Conservation (phyloP, 306 rosid genomes). For the Vicia sativa region DNA sequence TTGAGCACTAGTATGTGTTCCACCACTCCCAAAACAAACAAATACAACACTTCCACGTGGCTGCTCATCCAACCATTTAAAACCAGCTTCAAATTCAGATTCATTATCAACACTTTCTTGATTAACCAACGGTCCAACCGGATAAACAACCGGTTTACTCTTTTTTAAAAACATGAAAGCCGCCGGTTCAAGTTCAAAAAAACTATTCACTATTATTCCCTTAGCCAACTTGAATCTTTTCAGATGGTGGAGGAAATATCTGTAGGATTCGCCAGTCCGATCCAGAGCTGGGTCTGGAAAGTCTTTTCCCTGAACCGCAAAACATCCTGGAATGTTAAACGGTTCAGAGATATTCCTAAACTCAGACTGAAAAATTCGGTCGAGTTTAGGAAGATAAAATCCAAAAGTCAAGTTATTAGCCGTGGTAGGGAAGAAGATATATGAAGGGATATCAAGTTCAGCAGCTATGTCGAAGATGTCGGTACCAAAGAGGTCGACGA, state of each 20-base stretch:
- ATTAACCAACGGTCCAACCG: conserved; percentile 54
- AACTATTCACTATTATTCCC: conserved; percentile 62
- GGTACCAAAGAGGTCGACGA: conserved; percentile 65
- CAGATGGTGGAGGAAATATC: conserved; percentile 47
- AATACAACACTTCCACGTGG: conserved; percentile 28
- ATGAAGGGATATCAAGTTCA: conserved; percentile 47
- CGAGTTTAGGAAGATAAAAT: conserved; percentile 50
- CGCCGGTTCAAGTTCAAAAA: conserved; percentile 63
- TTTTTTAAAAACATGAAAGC: conserved; percentile 38
- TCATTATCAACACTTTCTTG: neutral
- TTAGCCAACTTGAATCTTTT: conserved; percentile 49
- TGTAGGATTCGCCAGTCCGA: conserved; percentile 57
- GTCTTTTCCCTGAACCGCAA: conserved; percentile 55
- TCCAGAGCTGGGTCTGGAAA: conserved; percentile 64
- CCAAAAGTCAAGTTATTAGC: conserved; percentile 51
- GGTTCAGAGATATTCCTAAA: conserved; percentile 54
- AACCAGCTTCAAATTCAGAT: neutral
- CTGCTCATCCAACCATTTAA: conserved; percentile 36
- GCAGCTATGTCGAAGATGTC: conserved; percentile 56
- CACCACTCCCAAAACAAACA: conserved; percentile 39
- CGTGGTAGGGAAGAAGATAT: conserved; percentile 55
- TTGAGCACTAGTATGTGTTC: conserved; percentile 12
- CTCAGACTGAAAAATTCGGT: conserved; percentile 48
- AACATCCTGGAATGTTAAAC: conserved; percentile 62
- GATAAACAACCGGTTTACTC: neutral